Base-by-base conservation (phyloP, 306 rosid species). In the Dalbergia cultrata region DNA sequence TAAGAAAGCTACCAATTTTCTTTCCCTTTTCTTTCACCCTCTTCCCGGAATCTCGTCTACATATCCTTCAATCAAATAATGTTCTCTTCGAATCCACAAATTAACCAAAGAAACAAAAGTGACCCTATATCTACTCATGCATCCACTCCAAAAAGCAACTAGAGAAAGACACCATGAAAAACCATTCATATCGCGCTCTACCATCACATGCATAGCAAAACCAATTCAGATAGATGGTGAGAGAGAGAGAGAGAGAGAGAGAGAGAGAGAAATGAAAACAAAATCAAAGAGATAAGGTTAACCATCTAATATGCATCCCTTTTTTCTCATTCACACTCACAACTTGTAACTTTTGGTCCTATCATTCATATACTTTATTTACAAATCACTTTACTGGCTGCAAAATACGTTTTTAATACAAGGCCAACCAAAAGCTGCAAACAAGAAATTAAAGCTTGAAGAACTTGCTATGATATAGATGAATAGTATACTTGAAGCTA, bases 111-210 rank as follows among this genome's bases (percentile, higher is more conserved):
- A 86, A 76, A 68, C 80, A 85, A 74, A 87, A 70, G 56, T 70
- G 52, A 70, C 67, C 79, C 89, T 82, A 76, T 22, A 76, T 80
- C 87, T 72, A 79, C 72, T 79, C 88, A 86, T 86, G 80, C 64
- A 79, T 80, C 81, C 87, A 75, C 87, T 81, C 83, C 81, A 80
- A 81, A 83, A 86, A 87, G 85, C 83, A 74, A 67, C 79, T 6
- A 59, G 57, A 60, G 65, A 78, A 80, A 73, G 70, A 79, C 16
- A 72, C 53, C 70, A 67, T 35, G 56, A 68, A 50, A 82, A 75
- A 33, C 67, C 69, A 70, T 74, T 68, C 54, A 43, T 57, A 21
- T 73, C 58, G 45, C 62, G 13, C n/a, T 8, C 60, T 58, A 69
- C 21, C 75, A 19, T 52, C 81, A 72, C 81, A 60, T 70, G 73